Percentiles rank a stretch among this genome's conserved stretches.
phyloP scores from a whole-genome alignment of 257 asterid species.

The Solanum medicagineum region DNA sequence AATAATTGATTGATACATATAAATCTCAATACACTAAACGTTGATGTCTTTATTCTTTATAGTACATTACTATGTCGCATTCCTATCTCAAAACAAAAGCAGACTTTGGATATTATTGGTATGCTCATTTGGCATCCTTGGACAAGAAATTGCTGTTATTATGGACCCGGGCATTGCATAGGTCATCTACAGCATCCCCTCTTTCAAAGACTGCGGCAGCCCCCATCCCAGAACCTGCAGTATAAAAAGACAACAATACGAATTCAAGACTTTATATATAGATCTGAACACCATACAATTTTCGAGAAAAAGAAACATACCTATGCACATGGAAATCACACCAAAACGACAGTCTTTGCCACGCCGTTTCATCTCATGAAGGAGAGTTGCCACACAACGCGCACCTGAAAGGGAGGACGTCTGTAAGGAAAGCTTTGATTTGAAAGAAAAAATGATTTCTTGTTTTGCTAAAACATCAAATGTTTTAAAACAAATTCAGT shows the following conservation, averaged over 20 bases:
- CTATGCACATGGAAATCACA: conserved; percentile 94
- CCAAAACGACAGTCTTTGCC: conserved; percentile 85
- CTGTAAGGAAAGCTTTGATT: neutral
- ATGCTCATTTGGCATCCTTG: conserved; percentile 21
- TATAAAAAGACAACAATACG: neutral
- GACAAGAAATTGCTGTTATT: conserved; percentile 17
- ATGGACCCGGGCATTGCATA: conserved; percentile 28
- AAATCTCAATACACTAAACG: neutral
- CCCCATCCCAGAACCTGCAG: conserved; percentile 87
- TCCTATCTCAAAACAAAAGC: neutral
- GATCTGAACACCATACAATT: neutral
- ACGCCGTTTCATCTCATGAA: conserved; percentile 87
- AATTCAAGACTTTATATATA: neutral
- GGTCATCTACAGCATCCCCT: conserved; percentile 62
- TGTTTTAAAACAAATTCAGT: neutral
- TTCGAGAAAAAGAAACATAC: conserved; percentile 10
- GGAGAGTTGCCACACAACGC: conserved; percentile 76
- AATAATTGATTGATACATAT: neutral
- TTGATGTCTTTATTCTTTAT: neutral
- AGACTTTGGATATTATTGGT: neutral
- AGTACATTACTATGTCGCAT: neutral
- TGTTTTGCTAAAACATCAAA: neutral
- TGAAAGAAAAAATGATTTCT: neutral
- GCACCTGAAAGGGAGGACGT: conserved; percentile 41
- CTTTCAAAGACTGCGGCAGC: conserved; percentile 92